Evolutionary conservation across 179 eudicot genomes (phyloP), one percentile per base, ranked within the genome.

Genomic region (Actinidia arguta): DNA sequence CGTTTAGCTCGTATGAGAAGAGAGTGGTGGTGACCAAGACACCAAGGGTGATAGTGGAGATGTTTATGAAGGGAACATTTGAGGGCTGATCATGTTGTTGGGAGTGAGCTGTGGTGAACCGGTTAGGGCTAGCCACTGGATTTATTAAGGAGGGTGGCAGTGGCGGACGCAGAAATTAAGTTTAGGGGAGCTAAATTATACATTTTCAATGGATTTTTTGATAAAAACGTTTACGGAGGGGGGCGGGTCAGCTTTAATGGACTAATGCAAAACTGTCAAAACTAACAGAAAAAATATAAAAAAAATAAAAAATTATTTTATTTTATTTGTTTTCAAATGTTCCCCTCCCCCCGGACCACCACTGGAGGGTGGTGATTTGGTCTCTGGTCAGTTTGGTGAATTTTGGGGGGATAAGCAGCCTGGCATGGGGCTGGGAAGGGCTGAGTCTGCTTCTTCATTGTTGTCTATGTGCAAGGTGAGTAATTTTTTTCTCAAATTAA

Each of bases 21-120:
- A 89, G 88, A 54, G 93, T 95, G 1, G 98, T 95, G 83, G 96
- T 93, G 85, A 93, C 93, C 14, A 91, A 84, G 73, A 92, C 87
- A 46, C 99, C 99, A 12, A 93, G 89, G 83, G 61, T 95, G 24
- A 91, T 96, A 98, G 95, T 92, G 39, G 98, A 95, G 86, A 86
- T 90, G 91, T 96, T 96, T 80, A 91, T 85, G 82, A 96, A 92
- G 90, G n/a, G 98, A 91, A 50, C 99, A 96, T 88, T 85, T 96
- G 76, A 81, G 87, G 59, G 98, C 90, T 3, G 98, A 96, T 77
- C 91, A 90, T 18, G 98, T 95, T 50, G 82, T 95, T 67, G 98
- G 99, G 74, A 86, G 81, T 73, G 98, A 96, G 63, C 91, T 31
- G 85, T 77, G 2, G 93, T 88, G 81, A 94, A 83, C 73, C 85